phyloP scores from a whole-genome alignment of 441 rosid genomes.

The Adansonia madagascariensis region DNA sequence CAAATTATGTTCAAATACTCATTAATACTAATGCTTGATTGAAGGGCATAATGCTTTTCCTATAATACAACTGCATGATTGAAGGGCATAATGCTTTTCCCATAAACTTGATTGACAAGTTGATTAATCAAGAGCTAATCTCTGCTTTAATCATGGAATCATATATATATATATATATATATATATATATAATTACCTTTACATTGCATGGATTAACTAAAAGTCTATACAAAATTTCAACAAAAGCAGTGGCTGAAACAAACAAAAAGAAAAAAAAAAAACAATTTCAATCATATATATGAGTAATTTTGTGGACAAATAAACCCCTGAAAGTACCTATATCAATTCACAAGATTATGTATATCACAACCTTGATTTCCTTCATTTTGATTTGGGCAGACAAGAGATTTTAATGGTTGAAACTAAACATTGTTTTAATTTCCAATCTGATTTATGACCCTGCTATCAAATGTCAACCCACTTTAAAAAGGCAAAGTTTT shows the following conservation, averaged over 20 bases:
- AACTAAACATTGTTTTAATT: not conserved
- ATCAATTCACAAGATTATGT: not conserved
- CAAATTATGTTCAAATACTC: conserved; percentile 21
- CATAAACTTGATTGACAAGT: conserved; percentile 20
- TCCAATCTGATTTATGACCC: not conserved
- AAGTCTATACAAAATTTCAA: not conserved
- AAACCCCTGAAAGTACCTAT: not conserved
- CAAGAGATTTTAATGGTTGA: not conserved
- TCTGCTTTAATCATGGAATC: conserved; percentile 7
- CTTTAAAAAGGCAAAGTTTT: not conserved
- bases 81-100: conserved; percentile 10
- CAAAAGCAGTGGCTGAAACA: conserved; percentile 7
- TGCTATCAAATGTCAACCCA: not conserved
- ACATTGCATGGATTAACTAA: not conserved
- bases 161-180: too few relatives aligned
- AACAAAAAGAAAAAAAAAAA: not conserved
- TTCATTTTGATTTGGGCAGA: not conserved
- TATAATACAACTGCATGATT: conserved; percentile 15
- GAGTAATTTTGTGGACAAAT: not conserved
- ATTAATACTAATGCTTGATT: conserved; percentile 18
- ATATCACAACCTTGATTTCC: conserved; percentile 1
- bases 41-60: conserved; percentile 8
- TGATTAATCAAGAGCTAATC: conserved; percentile 14
- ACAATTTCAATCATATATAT: not conserved
- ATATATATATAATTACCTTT: not conserved